A percentile compares a stretch with the other conserved stretches of the same genome.
Evolutionary conservation across 805 yeast genomes (phyloP).

Genomic region (Starmerella floricola): DNA sequence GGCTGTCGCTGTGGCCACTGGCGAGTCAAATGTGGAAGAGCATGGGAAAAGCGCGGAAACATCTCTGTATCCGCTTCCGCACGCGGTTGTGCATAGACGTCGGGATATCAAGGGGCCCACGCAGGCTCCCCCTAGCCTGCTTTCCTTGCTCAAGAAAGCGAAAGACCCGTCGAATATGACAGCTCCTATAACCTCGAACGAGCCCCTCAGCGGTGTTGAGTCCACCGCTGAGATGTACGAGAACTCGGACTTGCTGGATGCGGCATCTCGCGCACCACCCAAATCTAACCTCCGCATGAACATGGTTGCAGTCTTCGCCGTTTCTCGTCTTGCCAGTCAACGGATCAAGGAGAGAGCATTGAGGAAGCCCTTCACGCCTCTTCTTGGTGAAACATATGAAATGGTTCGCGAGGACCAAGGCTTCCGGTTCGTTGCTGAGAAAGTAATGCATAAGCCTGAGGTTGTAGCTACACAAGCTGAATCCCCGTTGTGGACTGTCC

Average conservation of each 20-base stretch:
- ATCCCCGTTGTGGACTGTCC: constrained; percentile 47
- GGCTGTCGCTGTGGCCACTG: neutral
- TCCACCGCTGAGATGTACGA: constrained; percentile 70
- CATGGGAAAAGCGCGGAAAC: constrained; percentile 17
- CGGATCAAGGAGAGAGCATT: constrained; percentile 62
- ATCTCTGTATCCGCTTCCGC: constrained; percentile 56
- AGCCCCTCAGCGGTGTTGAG: constrained; percentile 76
- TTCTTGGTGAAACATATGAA: constrained; percentile 88
- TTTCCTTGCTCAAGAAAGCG: constrained; percentile 71
- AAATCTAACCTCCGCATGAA: constrained; percentile 44
- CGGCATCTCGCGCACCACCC: constrained; percentile 40
- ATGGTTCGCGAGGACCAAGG: constrained; percentile 74
- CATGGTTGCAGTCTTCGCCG: constrained; percentile 70
- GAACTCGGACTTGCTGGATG: constrained; percentile 53
- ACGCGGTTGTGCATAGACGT: constrained; percentile 39
- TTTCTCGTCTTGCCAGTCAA: constrained; percentile 56
- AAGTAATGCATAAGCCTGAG: constrained; percentile 78
- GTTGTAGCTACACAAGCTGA: constrained; percentile 75
- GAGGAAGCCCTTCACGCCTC: constrained; percentile 90
- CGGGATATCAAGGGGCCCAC: constrained; percentile 42
- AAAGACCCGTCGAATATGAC: constrained; percentile 62
- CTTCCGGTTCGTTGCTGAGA: constrained; percentile 64
- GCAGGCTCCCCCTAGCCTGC: constrained; percentile 67
- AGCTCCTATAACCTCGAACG: constrained; percentile 91
- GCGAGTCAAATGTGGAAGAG: neutral